These are phyloP conservation scores for Tetramitus jugosus DNA, from an alignment of 208 protist genomes.

Conservation along the genomic window DNA sequence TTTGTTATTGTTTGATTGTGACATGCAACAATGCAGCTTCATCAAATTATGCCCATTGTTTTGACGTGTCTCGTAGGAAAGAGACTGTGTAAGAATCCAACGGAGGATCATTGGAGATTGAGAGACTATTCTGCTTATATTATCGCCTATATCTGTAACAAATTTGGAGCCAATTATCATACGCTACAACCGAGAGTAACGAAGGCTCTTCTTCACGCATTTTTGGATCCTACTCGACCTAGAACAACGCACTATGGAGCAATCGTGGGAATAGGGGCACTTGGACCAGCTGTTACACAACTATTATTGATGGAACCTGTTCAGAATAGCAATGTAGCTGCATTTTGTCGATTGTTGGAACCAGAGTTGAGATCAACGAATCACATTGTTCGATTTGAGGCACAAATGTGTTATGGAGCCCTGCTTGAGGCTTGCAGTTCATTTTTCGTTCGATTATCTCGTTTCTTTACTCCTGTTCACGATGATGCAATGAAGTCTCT, in stretches of 20 bases:
- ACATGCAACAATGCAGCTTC: too few relatives aligned
- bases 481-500: too few relatives aligned
- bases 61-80: conserved; percentile 19
- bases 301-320: conserved; percentile 2
- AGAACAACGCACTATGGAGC: conserved; percentile 17
- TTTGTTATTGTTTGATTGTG: too few relatives aligned
- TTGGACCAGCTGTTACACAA: not conserved
- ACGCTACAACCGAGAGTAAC: conserved; percentile 21
- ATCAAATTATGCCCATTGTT: conserved; percentile 8
- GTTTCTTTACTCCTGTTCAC: too few relatives aligned
- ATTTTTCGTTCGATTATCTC: conserved; percentile 1
- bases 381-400: not conserved
- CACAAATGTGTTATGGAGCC: not conserved
- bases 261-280: not conserved
- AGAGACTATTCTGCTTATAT: conserved; percentile 10
- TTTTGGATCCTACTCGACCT: conserved; percentile 10
- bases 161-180: not conserved
- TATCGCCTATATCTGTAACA: conserved; percentile 1
- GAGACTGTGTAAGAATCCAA: conserved; percentile 7
- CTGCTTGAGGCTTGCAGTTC: not conserved
- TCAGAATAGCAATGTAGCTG: not conserved
- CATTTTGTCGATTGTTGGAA: not conserved
- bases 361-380: not conserved
- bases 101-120: conserved; percentile 12
- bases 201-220: conserved; percentile 13